A percentile compares a stretch with the other conserved stretches of the same genome.
phyloP scores from a whole-genome alignment of 306 rosid genomes.

The Trifolium subterraneum region DNA sequence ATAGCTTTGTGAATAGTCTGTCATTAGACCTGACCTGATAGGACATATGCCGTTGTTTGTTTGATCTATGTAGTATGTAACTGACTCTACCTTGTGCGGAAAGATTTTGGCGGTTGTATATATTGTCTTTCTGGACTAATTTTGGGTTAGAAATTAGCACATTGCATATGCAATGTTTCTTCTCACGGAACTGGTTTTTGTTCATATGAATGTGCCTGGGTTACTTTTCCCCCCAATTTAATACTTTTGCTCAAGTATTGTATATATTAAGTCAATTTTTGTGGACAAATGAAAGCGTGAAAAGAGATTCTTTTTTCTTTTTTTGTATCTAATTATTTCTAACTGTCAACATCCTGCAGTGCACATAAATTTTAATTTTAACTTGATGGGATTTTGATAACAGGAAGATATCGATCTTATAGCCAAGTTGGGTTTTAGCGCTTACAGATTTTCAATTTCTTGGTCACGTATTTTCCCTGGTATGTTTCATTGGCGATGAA shows the following conservation, averaged over 20 bases:
- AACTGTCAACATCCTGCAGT: not conserved
- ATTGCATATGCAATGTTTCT: slow-evolving; percentile 28
- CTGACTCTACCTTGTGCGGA: not conserved
- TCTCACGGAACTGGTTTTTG: not conserved
- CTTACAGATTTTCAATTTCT: slow-evolving; percentile 89
- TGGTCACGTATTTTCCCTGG: slow-evolving; percentile 97
- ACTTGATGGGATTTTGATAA: slow-evolving; percentile 38
- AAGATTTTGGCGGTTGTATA: not conserved
- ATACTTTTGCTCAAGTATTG: not conserved
- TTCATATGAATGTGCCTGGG: not conserved
- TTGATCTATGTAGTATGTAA: not conserved
- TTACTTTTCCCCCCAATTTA: not conserved
- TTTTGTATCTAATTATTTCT: not conserved
- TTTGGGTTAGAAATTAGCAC: slow-evolving; percentile 30
- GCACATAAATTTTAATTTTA: slow-evolving; percentile 1
- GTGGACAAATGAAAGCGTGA: slow-evolving; percentile 8
- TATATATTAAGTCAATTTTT: slow-evolving; percentile 11
- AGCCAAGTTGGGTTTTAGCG: slow-evolving; percentile 83
- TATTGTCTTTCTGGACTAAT: slow-evolving; percentile 6
- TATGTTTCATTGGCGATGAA: slow-evolving; percentile 46
- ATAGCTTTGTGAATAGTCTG: not conserved
- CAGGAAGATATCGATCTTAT: slow-evolving; percentile 95
- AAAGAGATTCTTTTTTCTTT: slow-evolving; percentile 19
- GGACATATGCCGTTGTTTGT: not conserved
- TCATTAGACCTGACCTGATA: not conserved